Conservation (phyloP, 805 yeast species). For the Ogataea minuta region DNA sequence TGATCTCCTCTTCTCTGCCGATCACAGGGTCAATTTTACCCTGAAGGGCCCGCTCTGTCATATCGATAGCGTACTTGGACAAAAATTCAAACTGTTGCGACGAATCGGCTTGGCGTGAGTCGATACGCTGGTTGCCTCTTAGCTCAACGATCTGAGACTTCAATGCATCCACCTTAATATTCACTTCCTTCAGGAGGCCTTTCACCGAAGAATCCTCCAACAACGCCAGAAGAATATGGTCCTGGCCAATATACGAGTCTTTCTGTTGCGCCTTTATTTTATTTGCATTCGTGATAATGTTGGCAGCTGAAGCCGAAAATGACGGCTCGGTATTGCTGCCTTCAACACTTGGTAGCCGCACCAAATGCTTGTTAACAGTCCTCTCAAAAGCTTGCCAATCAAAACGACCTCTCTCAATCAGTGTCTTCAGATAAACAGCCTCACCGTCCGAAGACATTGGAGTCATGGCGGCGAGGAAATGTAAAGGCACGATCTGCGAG, state of each 20-base stretch:
- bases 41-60: slow-evolving; percentile 88
- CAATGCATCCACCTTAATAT: slow-evolving; percentile 65
- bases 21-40: slow-evolving; percentile 98
- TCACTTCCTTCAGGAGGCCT: slow-evolving; percentile 67
- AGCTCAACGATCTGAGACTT: slow-evolving; percentile 75
- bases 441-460: slow-evolving; percentile 57
- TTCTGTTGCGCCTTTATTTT: slow-evolving; percentile 84
- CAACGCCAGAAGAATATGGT: slow-evolving; percentile 82
- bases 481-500: slow-evolving; percentile 83
- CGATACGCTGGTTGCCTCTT: slow-evolving; percentile 90
- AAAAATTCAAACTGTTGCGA: slow-evolving; percentile 81
- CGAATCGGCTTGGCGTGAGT: slow-evolving; percentile 91
- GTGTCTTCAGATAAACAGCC: slow-evolving; percentile 69
- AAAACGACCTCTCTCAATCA: slow-evolving; percentile 81
- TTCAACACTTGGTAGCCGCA: slow-evolving; percentile 78
- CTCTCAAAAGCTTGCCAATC: slow-evolving; percentile 84
- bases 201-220: slow-evolving; percentile 75
- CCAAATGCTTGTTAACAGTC: slow-evolving; percentile 74
- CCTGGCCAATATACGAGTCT: slow-evolving; percentile 90
- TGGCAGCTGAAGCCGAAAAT: slow-evolving; percentile 74
- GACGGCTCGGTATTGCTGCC: slow-evolving; percentile 86
- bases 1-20: slow-evolving; percentile 97
- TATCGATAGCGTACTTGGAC: slow-evolving; percentile 85
- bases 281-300: slow-evolving; percentile 68
- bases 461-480: slow-evolving; percentile 87